Evolutionary conservation across 768 basidiomycete species (phyloP).

Genomic region (Boletus eberwhitei): DNA sequence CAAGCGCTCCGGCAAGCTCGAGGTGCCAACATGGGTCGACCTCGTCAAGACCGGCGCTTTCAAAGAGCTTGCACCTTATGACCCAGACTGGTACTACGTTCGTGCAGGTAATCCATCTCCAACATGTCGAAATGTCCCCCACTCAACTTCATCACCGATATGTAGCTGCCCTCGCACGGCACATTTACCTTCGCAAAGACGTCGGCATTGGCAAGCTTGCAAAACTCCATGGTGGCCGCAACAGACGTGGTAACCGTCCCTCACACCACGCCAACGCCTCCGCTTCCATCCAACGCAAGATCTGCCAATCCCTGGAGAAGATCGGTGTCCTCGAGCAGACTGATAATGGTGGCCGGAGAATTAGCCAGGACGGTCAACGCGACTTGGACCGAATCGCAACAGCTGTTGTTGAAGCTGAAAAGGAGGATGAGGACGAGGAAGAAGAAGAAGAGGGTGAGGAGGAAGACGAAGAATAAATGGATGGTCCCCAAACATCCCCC

Average conservation of each 20-base stretch:
- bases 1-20: conserved; percentile 98
- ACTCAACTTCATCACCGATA: neutral
- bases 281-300: conserved; percentile 86
- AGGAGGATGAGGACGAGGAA: conserved; percentile 72
- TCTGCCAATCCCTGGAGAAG: conserved; percentile 97
- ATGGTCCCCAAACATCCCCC: conserved; percentile 9
- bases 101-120: conserved; percentile 75
- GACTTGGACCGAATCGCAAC: conserved; percentile 94
- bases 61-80: conserved; percentile 99
- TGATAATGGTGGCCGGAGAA: conserved; percentile 91
- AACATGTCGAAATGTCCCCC: neutral
- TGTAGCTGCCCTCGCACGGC: conserved; percentile 91
- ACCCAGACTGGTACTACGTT: conserved; percentile 99
- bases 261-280: conserved; percentile 90
- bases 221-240: conserved; percentile 96
- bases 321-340: conserved; percentile 96
- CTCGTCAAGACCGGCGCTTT: conserved; percentile 96
- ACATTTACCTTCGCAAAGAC: conserved; percentile 99
- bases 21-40: conserved; percentile 98
- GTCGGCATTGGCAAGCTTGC: conserved; percentile 90
- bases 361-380: conserved; percentile 94
- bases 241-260: conserved; percentile 94
- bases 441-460: conserved; percentile 66
- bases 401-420: conserved; percentile 75
- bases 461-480: conserved; percentile 41